These are phyloP conservation scores for Umbelopsis sp. DNA, from an alignment of 192 early-diverging fungal genomes.

Conservation along the genomic window DNA sequence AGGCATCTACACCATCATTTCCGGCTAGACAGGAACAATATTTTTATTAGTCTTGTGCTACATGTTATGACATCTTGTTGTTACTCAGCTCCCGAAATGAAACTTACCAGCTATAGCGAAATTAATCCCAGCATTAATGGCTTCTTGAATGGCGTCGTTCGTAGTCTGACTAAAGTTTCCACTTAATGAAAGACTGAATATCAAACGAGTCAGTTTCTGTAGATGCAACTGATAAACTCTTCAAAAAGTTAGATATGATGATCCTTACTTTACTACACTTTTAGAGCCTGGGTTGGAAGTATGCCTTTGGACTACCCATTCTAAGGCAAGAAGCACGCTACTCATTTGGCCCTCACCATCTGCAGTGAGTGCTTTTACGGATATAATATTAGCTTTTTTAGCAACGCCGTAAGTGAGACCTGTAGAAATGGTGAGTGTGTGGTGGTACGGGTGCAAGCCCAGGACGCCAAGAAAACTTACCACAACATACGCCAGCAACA, in stretches of 20 bases:
- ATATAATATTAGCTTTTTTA: slow-evolving; percentile 53
- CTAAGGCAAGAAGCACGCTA: slow-evolving; percentile 49
- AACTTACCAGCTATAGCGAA: slow-evolving; percentile 46
- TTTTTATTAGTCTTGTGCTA: background rate
- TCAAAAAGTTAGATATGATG: background rate
- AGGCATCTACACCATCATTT: slow-evolving; percentile 56
- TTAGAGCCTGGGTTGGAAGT: background rate
- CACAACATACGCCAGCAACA: slow-evolving; percentile 53
- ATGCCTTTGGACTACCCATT: slow-evolving; percentile 41
- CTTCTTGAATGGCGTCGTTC: slow-evolving; percentile 44
- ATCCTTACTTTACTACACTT: slow-evolving; percentile 2
- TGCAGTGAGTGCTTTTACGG: slow-evolving; percentile 50
- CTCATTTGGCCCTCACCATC: slow-evolving; percentile 44
- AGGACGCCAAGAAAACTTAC: slow-evolving; percentile 19
- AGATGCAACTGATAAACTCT: background rate
- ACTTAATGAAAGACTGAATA: slow-evolving; percentile 44
- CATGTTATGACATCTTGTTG: background rate
- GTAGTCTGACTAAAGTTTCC: slow-evolving; percentile 41
- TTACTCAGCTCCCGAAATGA: background rate
- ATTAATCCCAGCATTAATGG: slow-evolving; percentile 46
- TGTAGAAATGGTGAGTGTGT: background rate
- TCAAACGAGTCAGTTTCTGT: background rate
- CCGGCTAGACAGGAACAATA: slow-evolving; percentile 30
- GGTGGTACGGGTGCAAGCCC: no score
- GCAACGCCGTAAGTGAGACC: slow-evolving; percentile 51